Evolutionary conservation across 2,329 filamentous ascomycete species (phyloP).

Genomic region (Cyanodermella asteris): DNA sequence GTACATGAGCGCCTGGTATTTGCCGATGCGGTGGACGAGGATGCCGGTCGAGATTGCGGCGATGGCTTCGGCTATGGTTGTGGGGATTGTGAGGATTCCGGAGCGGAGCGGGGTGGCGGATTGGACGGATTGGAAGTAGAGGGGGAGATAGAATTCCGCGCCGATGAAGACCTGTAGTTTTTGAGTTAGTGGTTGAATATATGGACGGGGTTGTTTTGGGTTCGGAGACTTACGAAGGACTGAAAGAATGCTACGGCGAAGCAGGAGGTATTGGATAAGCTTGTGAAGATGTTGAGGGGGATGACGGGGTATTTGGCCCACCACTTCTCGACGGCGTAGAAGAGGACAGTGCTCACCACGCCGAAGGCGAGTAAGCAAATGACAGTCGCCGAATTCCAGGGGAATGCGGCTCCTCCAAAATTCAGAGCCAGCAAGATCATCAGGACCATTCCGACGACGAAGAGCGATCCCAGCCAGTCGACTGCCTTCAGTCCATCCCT

Average conservation of each 20-base stretch:
- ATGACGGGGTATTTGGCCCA: constrained; percentile 47
- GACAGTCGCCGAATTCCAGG: constrained; percentile 32
- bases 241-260: constrained; percentile 28
- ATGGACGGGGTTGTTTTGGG: constrained; percentile 2
- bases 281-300: constrained; percentile 38
- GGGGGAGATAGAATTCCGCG: constrained; percentile 46
- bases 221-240: constrained; percentile 18
- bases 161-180: constrained; percentile 36
- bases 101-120: constrained; percentile 33
- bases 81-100: constrained; percentile 39
- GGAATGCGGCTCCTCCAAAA: constrained; percentile 39
- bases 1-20: constrained; percentile 26
- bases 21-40: constrained; percentile 27
- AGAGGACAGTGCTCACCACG: constrained; percentile 23
- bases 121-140: constrained; percentile 51
- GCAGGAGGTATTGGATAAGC: constrained; percentile 33
- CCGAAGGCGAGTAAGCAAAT: constrained; percentile 33
- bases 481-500: constrained; percentile 17
- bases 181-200: constrained; percentile 1
- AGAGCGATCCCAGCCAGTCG: constrained; percentile 36
- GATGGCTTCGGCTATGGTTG: constrained; percentile 26
- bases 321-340: constrained; percentile 41
- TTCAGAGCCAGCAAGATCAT: constrained; percentile 52
- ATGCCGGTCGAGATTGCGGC: constrained; percentile 25
- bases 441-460: constrained; percentile 40